Percentiles rank a stretch among this genome's conserved stretches.
These are phyloP conservation scores for Colletotrichum orchidophilum DNA, from an alignment of 2,329 filamentous ascomycete genomes.

Conservation along the genomic window DNA sequence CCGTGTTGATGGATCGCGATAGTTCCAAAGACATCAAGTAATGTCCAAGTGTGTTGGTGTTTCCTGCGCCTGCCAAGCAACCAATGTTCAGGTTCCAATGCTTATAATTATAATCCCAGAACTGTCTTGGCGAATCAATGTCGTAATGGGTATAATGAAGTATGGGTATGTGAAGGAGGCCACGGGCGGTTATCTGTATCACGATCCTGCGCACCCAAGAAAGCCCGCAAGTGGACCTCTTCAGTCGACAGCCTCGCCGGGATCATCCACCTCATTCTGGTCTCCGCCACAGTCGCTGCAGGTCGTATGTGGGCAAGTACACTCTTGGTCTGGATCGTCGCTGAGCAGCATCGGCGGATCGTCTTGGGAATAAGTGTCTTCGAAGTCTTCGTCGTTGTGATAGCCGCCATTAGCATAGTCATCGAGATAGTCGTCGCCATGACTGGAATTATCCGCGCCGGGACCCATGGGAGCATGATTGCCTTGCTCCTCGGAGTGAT, in stretches of 20 bases:
- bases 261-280: slow-evolving; percentile 14
- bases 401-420: slow-evolving; percentile 35
- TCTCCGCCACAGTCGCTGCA: slow-evolving; percentile 11
- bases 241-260: slow-evolving; percentile 15
- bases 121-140: not conserved
- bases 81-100: not conserved
- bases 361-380: slow-evolving; percentile 26
- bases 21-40: not conserved
- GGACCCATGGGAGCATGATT: slow-evolving; percentile 37
- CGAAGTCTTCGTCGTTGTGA: slow-evolving; percentile 15
- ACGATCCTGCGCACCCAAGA: not conserved
- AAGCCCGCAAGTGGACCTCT: not conserved
- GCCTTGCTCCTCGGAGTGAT: slow-evolving; percentile 38
- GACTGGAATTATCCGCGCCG: slow-evolving; percentile 47
- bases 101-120: not conserved
- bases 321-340: slow-evolving; percentile 29
- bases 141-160: not conserved
- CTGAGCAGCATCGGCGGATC: slow-evolving; percentile 34
- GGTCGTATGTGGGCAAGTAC: slow-evolving; percentile 2
- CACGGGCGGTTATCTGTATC: not conserved
- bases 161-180: not conserved
- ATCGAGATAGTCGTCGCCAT: slow-evolving; percentile 48
- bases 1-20: not conserved
- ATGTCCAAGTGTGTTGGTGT: not conserved
- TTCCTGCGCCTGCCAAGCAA: not conserved